phyloP scores from a whole-genome alignment of 2,329 filamentous ascomycete genomes.

The Lachnellula suecica region DNA sequence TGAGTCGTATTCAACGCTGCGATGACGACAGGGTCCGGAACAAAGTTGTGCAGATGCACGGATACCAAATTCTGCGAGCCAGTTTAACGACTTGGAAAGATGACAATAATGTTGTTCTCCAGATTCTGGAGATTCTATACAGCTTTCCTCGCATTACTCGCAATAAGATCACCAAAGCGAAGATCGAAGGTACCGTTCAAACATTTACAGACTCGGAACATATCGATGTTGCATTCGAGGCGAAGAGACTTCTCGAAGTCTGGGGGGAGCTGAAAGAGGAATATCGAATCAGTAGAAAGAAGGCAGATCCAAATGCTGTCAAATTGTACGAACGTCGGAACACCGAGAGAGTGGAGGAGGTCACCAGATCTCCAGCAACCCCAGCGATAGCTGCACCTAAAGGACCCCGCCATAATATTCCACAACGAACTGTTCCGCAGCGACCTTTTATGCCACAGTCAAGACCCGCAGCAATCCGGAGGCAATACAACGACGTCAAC shows the following conservation, averaged over 20 bases:
- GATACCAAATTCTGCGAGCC: conserved; percentile 90
- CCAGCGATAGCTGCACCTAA: conserved; percentile 40
- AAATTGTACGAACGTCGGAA: conserved; percentile 63
- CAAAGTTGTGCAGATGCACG: conserved; percentile 92
- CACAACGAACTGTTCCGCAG: conserved; percentile 56
- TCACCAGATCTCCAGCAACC: conserved; percentile 32
- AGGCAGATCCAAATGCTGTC: conserved; percentile 68
- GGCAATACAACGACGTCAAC: too few species aligned
- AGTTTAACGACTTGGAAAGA: conserved; percentile 84
- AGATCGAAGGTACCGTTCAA: conserved; percentile 82
- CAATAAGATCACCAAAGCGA: conserved; percentile 96
- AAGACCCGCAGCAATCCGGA: not conserved
- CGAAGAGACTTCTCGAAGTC: conserved; percentile 70
- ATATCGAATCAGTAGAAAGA: conserved; percentile 91
- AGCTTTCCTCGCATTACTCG: conserved; percentile 86
- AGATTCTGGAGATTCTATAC: conserved; percentile 86
- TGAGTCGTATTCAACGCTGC: conserved; percentile 83
- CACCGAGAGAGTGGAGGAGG: conserved; percentile 54
- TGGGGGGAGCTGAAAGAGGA: conserved; percentile 90
- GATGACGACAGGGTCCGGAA: conserved; percentile 85
- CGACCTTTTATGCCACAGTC: too few species aligned
- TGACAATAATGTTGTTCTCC: conserved; percentile 84
- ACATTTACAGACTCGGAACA: conserved; percentile 67
- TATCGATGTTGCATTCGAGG: conserved; percentile 70
- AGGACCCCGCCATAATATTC: conserved; percentile 42